A percentile compares a stretch with the other conserved stretches of the same genome.
Evolutionary conservation across 495 filamentous ascomycete species (phyloP).

Genomic region (Xylaria nigripes): DNA sequence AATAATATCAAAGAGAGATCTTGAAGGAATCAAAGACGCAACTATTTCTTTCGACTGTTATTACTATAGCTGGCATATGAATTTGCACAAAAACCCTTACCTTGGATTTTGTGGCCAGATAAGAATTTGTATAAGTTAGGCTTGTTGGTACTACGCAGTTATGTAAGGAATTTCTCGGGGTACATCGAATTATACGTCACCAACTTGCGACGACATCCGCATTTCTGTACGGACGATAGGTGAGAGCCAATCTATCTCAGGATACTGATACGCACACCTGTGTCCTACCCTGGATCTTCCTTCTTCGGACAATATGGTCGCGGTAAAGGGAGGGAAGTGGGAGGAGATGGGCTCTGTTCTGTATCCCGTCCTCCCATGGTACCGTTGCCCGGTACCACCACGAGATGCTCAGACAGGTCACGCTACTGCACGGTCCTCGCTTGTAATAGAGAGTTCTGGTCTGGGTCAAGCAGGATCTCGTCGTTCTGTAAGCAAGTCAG

Average conservation of each 20-base stretch:
- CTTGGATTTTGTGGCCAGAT: no score
- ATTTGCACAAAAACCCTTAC: no score
- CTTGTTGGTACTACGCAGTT: no score
- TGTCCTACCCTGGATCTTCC: background rate
- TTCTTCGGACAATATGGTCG: no score
- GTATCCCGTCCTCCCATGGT: background rate
- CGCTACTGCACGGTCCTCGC: background rate
- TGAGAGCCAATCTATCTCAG: background rate
- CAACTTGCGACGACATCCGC: background rate
- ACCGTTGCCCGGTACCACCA: background rate
- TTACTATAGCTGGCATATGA: no score
- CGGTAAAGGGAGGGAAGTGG: background rate
- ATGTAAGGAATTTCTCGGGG: background rate
- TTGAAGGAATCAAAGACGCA: no score
- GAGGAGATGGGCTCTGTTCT: background rate
- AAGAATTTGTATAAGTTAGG: no score
- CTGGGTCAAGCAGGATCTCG: no score
- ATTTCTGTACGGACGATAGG: background rate
- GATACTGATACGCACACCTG: background rate
- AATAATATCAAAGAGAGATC: no score
- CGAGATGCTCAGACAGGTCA: background rate
- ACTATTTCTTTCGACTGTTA: no score
- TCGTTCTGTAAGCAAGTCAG: no score
- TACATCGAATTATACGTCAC: background rate
- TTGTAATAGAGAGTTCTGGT: no score